These are phyloP conservation scores for Aspergillus awamori DNA, from an alignment of 2,329 filamentous ascomycete genomes.

Conservation along the genomic window DNA sequence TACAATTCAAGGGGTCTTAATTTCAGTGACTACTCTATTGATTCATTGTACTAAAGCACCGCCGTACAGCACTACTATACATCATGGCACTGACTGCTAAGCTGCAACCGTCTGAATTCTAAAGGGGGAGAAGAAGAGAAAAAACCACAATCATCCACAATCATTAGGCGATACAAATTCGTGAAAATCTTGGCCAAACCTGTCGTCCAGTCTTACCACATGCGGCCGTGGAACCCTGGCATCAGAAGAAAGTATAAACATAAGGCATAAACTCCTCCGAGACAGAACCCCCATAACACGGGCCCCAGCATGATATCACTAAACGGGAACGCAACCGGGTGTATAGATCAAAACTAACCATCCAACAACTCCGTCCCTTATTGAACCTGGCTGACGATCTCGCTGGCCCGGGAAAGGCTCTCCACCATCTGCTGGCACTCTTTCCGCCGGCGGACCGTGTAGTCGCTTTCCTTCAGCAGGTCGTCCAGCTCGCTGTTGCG, in stretches of 20 bases:
- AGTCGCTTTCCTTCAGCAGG: constrained; percentile 95
- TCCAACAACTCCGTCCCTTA: constrained; percentile 33
- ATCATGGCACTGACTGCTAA: constrained; percentile 3
- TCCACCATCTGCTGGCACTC: constrained; percentile 99
- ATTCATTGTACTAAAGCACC: neutral
- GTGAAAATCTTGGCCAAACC: constrained; percentile 22
- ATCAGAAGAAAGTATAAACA: constrained; percentile 21
- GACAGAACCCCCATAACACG: constrained; percentile 18
- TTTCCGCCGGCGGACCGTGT: constrained; percentile 90
- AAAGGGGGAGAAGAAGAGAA: constrained; percentile 2
- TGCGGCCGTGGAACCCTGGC: constrained; percentile 15
- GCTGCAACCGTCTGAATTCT: constrained; percentile 19
- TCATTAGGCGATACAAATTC: constrained; percentile 33
- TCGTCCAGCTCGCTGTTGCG: constrained; percentile 87
- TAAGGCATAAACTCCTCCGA: constrained; percentile 17
- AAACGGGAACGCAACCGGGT: constrained; percentile 9
- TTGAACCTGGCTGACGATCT: constrained; percentile 86
- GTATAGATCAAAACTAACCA: constrained; percentile 22
- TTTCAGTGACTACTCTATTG: too few species aligned
- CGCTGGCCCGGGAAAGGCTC: constrained; percentile 81
- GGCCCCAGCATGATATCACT: constrained; percentile 10
- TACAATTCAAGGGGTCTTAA: too few species aligned
- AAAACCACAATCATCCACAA: constrained; percentile 20
- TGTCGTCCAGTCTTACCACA: constrained; percentile 13
- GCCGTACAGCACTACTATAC: constrained; percentile 13